Base-by-base conservation (phyloP, 2,329 filamentous ascomycete species). In the Nothopassalora personata region DNA sequence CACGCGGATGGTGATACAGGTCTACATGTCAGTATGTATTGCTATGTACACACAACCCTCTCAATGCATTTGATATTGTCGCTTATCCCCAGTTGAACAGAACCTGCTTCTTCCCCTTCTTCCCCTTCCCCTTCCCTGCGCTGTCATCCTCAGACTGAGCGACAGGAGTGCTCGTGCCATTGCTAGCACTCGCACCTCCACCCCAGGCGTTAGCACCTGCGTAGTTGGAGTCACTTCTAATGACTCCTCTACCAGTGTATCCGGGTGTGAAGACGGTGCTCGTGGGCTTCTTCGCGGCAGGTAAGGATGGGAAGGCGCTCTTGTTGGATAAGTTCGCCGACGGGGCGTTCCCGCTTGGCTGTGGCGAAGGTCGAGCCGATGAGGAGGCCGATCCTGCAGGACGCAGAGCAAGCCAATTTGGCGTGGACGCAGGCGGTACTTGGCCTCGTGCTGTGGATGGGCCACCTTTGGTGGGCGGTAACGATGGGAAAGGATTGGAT, bases 251-350 rank as follows among this genome's bases (percentile, higher is more conserved):
- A 5, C 78, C 78, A 28, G 71, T 76, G 66, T 80, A 80, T 4
- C 79, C 79, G 4, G 79, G 79, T 33, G 73, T 78, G 70, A 80
- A 80, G 36, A 80, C 74, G 9, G 82, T 79, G 34, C 80, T 81
- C 45, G 80, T 83, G 3, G 84, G 83, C 67, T 86, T 97, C 0
- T 89, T 82, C 1, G 91, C 91, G 0, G 86, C 81, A 0, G 92
- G 92, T 0, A 97, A 80, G 1, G 91, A 87, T 0, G 92, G 93
- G 74, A 97, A 97, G 0, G 86, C 85, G 62, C 92, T 87, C 9
- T 71, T 67, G 7, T 65, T 60, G 60, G 67, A 55, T 23, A 68
- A 33, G 46, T 71, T 70, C 23, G 64, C 61, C 5, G 66, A 64
- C 1, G 68, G 70, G n/a, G 65, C 60, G 28, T 73, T 70, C 13